Evolutionary conservation across 2,329 filamentous ascomycete genomes (phyloP), one percentile per base, ranked within the genome.

Genomic region (Cladophialophora yegresii): DNA sequence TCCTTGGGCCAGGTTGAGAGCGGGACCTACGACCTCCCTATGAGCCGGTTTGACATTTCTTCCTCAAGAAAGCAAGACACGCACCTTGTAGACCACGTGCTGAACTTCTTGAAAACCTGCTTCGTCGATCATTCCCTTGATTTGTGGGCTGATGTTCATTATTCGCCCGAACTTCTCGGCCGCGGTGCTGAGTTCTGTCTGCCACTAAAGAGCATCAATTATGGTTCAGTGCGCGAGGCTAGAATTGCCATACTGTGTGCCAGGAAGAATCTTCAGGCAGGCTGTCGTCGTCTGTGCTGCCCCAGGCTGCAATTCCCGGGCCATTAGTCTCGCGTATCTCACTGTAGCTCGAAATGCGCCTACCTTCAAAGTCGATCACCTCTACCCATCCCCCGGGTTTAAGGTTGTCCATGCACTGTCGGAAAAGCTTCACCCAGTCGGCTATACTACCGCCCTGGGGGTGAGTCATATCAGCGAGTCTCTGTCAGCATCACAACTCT

Each of bases 401-500:
- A n/a, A 75, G 61, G 51, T 72, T 64, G 45, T 73, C 67, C 54
- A 70, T 72, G 50, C 62, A 66, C 47, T 71, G 67, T 40, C 68
- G 61, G n/a, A 73, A 61, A 1, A 75, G 64, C 49, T 67, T 64
- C 0, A 66, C 69, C 73, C 73, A 74, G 62, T 75, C 67, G 3
- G 60, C 70, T 53, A 79, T 78, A 2, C 74, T 74, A 9, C 77
- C 77, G 36, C 70, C 73, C 58, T 61, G 33, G 43, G 22, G 8
- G 36, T 3, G 36, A 43, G 8, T 26, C 32, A 56, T 16, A 22
- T 56, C 9, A 43, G 36, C 36, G 16, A 20, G 7, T 20, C 1
- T n/a, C 16, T 8, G 36, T n/a, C 36, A 43, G n/a, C 13, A 5
- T 16, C 36, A 40, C 13, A 3, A 12, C 36, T 16, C 12, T 16